Base-by-base conservation (phyloP, 768 basidiomycete species). In the Lactarius deliciosus region DNA sequence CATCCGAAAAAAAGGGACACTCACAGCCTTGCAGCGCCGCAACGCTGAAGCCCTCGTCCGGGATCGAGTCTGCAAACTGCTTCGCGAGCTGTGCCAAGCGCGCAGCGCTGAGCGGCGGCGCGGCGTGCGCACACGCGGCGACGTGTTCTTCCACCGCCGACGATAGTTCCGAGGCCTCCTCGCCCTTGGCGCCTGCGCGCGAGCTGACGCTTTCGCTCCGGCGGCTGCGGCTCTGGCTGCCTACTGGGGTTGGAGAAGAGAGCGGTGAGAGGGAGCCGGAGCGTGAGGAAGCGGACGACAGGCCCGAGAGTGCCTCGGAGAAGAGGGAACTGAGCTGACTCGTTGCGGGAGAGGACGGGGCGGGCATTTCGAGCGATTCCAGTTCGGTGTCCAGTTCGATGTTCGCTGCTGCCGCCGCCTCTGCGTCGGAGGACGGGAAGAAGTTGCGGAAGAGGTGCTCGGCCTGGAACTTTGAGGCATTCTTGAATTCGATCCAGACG, bases 401-500 rank as follows among this genome's bases (percentile, higher is more conserved):
- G 53, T 75, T 70, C 8, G 72, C 68, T n/a, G 71, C 70, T 43
- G 78, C 73, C 20, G 71, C 70, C 50, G 78, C 73, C n/a, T 78
- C 77, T 54, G 79, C 79, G 63, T 90, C 89, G 11, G 84, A 80
- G 18, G 85, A 90, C 0, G 92, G 92, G 87, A 94, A 94, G 79
- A 94, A 94, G 77, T 94, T 94, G 68, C 89, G 85, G 85, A 93
- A 94, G 50, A 94, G 81, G 25, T 86, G 86, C 76, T 94, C 90
- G 0, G 91, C 91, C 74, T 95, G 92, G 85, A 87, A 88, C 70
- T 87, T 88, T 67, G 86, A 89, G 40, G 94, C 89, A 68, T 91
- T 88, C 80, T 88, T 90, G 81, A 96, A 96, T 75, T 94, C 91
- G 56, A 96, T 83, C 87, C 91, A 92, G 9, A 96, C 91, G 73